A percentile compares a stretch with the other conserved stretches of the same genome.
These are phyloP conservation scores for Dictyostelium discoideum DNA, from an alignment of 78 protist species.

Conservation along the genomic window DNA sequence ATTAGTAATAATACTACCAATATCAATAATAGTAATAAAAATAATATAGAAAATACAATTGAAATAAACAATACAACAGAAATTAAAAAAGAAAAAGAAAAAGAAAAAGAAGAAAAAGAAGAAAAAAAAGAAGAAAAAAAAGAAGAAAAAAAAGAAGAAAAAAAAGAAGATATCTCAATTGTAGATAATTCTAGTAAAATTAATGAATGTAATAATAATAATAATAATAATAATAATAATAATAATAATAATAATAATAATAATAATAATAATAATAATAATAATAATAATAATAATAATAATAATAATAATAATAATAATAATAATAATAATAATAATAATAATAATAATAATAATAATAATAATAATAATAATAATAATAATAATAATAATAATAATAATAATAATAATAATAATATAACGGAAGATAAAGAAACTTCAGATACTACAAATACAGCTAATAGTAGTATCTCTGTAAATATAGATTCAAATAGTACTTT, in stretches of 20 bases:
- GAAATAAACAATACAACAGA: background rate
- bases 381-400: no score
- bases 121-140: no score
- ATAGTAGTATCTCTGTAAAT: conserved; percentile 10
- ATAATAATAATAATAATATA: background rate
- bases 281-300: no score
- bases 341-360: no score
- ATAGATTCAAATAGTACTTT: conserved; percentile 19
- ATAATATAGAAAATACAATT: background rate
- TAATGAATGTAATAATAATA: conserved; percentile 1
- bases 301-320: no score
- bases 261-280: no score
- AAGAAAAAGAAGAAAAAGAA: no score
- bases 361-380: no score
- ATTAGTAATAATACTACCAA: background rate
- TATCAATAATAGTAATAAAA: background rate
- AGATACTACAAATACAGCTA: background rate
- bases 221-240: no score
- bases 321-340: no score
- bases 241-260: no score
- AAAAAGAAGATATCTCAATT: background rate
- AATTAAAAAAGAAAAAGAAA: background rate
- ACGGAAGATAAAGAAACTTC: background rate
- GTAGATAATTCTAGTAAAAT: background rate
- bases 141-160: no score